A percentile compares a stretch with the other conserved stretches of the same genome.
Conservation (phyloP, 306 rosid genomes). For the Glycine tomentella region DNA sequence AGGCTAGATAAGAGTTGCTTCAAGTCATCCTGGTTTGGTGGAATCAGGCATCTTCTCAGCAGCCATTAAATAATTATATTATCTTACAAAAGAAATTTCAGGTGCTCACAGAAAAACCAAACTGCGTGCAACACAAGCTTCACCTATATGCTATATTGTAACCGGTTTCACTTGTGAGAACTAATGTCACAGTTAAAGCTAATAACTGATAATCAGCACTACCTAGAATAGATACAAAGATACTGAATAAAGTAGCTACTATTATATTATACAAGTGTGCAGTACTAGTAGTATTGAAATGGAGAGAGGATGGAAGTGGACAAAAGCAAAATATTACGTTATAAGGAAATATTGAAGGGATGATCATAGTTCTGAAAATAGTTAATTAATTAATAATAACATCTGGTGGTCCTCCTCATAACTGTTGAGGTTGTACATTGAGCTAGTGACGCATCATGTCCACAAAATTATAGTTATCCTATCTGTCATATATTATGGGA, state of each 20-base stretch:
- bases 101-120: background rate
- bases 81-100: slow-evolving; percentile 11
- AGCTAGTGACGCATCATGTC: slow-evolving; percentile 20
- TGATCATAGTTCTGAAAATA: background rate
- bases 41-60: slow-evolving; percentile 40
- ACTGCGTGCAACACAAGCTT: background rate
- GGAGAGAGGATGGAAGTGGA: slow-evolving; percentile 3
- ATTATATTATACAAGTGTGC: background rate
- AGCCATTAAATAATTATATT: slow-evolving; percentile 37
- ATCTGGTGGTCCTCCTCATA: slow-evolving; percentile 14
- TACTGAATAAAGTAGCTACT: background rate
- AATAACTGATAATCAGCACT: background rate
- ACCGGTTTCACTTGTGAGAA: slow-evolving; percentile 12
- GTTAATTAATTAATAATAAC: background rate
- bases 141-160: background rate
- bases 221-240: background rate
- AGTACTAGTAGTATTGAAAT: background rate
- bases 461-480: slow-evolving; percentile 34
- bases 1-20: slow-evolving; percentile 32
- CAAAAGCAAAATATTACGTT: background rate
- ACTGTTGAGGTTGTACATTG: slow-evolving; percentile 3
- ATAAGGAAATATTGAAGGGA: background rate
- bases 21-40: slow-evolving; percentile 17
- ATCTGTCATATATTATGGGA: slow-evolving; percentile 22
- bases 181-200: background rate